Base-by-base conservation (phyloP, 345 rosid genomes). In the Physaria fendleri region DNA sequence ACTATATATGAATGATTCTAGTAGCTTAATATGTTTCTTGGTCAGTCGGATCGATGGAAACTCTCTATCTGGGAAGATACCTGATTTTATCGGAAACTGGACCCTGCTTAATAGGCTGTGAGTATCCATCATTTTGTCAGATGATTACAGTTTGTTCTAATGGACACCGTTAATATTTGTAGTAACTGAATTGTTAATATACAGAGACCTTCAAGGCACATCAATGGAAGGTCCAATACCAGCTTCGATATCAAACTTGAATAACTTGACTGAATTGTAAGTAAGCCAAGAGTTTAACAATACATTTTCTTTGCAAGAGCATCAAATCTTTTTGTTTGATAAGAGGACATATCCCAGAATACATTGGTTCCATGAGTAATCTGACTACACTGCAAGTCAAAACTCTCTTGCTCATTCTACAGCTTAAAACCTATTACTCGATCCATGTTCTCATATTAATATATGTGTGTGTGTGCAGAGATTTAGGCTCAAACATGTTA, bases 181-280 rank as follows among this genome's bases (percentile, higher is more conserved):
- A 21, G 30, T 68, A 51, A 46, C 23, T 21, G 2, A 23, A 20
- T 25, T 46, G 17, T 47, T 45, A 3, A 49, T 42, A 1, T 74
- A 40, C 71, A 93, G 95, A 43, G 76, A 85, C 75, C 47, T 85
- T 67, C 87, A 89, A 59, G 97, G 99, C 18, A 83, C 90, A 42
- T 77, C 87, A 17, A 65, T 89, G 90, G 80, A 76, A 69, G 99
- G 99, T 22, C 95, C 99, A 9, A 79, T 93, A 60, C 97, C 97
- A 28, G 46, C 86, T 59, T 34, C 71, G 24, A 58, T 85, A 47
- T 83, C 95, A 30, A 55, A 39, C 57, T 62, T 93, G 68, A 75
- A 10, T 43, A 83, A 69, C 39, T 71, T 89, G 55, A 13, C 47
- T 1, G 60, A 73, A 1, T 44, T 93, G 99, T 93, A 76, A 79